phyloP scores from a whole-genome alignment of 306 rosid species.

The Arachis stenosperma region DNA sequence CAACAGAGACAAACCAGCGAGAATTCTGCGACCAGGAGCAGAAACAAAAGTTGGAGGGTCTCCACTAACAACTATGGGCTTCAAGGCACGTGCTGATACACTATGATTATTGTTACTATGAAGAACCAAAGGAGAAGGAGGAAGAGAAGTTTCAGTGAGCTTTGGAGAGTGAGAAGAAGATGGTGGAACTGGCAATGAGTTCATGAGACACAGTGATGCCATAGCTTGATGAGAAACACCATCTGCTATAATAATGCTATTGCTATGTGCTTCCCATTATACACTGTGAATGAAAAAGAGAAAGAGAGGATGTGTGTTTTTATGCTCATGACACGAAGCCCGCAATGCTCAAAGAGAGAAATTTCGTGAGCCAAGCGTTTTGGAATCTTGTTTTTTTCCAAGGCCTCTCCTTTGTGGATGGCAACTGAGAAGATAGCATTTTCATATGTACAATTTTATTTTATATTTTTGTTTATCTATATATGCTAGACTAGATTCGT shows the following conservation, averaged over 20 bases:
- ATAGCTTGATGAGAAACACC: slow-evolving; percentile 41
- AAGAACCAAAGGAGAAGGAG: slow-evolving; percentile 51
- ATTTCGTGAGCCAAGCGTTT: slow-evolving; percentile 43
- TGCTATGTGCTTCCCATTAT: slow-evolving; percentile 24
- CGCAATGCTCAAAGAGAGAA: not conserved
- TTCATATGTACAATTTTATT: not conserved
- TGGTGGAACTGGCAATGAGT: slow-evolving; percentile 58
- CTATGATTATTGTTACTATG: slow-evolving; percentile 39
- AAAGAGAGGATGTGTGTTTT: not conserved
- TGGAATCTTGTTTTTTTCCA: slow-evolving; percentile 31
- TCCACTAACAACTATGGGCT: slow-evolving; percentile 83
- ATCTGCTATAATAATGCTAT: not conserved
- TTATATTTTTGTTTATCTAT: no score
- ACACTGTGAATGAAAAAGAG: not conserved
- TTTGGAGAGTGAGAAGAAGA: slow-evolving; percentile 61
- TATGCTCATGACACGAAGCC: not conserved
- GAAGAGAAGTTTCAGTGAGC: slow-evolving; percentile 39
- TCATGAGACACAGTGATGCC: slow-evolving; percentile 70
- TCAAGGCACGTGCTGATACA: slow-evolving; percentile 39
- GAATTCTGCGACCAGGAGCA: slow-evolving; percentile 90
- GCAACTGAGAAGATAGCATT: not conserved
- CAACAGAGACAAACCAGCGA: slow-evolving; percentile 69
- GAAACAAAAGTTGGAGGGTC: slow-evolving; percentile 89
- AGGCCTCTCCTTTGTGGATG: not conserved
- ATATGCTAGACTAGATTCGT: no score